Evolutionary conservation across 257 asterid genomes (phyloP).

Genomic region (Paulownia fortunei): DNA sequence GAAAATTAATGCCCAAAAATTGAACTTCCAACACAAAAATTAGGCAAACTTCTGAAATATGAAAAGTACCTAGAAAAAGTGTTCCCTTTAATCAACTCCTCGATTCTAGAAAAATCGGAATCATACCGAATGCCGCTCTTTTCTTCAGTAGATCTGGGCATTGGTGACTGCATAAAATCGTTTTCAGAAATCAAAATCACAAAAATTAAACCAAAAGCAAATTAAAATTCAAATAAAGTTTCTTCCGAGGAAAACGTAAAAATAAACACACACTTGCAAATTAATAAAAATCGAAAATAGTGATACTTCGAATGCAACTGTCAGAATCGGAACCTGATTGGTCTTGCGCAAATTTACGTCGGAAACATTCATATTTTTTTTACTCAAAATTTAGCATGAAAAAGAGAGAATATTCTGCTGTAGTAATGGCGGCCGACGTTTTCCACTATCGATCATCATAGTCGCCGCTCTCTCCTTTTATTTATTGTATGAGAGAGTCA

Average conservation of each 20-base stretch:
- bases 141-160: constrained; percentile 51
- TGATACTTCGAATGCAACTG: neutral
- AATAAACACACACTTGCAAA: neutral
- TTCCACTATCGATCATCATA: constrained; percentile 13
- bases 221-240: neutral
- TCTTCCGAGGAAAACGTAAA: neutral
- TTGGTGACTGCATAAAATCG: constrained; percentile 50
- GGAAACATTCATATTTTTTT: constrained; percentile 30
- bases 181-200: constrained; percentile 5
- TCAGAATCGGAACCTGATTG: constrained; percentile 34
- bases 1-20: constrained; percentile 20
- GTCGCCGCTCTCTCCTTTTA: constrained; percentile 34
- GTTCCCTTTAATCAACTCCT: constrained; percentile 69
- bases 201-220: neutral
- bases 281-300: neutral
- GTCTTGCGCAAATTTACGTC: constrained; percentile 17
- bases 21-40: constrained; percentile 27
- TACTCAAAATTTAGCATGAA: constrained; percentile 2
- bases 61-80: constrained; percentile 67
- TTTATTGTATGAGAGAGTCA: neutral
- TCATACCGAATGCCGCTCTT: constrained; percentile 37
- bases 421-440: constrained; percentile 36
- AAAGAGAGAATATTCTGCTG: neutral
- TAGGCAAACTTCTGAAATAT: constrained; percentile 25
- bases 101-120: constrained; percentile 62